Base-by-base conservation (phyloP, 257 asterid genomes). In the Verbena officinalis region DNA sequence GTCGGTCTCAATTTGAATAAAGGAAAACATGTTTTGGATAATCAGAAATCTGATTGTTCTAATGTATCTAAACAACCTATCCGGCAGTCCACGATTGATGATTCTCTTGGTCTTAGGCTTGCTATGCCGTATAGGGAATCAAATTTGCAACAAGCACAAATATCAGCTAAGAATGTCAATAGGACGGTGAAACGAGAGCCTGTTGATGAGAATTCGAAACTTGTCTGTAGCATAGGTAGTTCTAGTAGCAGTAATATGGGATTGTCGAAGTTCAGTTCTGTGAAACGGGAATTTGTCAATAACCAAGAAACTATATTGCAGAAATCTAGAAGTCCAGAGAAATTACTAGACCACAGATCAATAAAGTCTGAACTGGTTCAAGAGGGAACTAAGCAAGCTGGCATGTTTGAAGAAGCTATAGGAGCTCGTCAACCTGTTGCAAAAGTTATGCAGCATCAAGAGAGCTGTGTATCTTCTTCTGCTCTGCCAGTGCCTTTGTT, bases 51-150 rank as follows among this genome's bases (percentile, higher is more conserved):
- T 36, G 62, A 50, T 75, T 74, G 72, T 67, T 50, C 81, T 5
- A 49, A 51, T 63, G 38, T 74, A 16, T 68, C 72, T 51, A 16
- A 69, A 57, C 78, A 36, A 24, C 67, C 49, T 59, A 55, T 40
- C 63, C 80, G 42, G 61, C 78, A 61, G 34, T 48, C 22, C 69
- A 82, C 75, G 60, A 27, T 68, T 30, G 87, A 68, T 2, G 94
- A 78, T 75, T 77, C 83, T 9, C 95, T 91, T 49, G 75, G 83
- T 62, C 87, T 91, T 58, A 77, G 88, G 77, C 96, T 91, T 65
- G 77, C 82, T 65, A 67, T 79, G 54, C 73, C 86, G 5, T 59
- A 33, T 59, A 49, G 62, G 52, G 77, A 57, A 31, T 36, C 70
- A 39, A 68, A 55, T 73, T 53, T 68, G 76, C 81, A 20, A 60